Base-by-base conservation (phyloP, 1,284 basidiomycete genomes). In the Apiotrichum porosum region DNA sequence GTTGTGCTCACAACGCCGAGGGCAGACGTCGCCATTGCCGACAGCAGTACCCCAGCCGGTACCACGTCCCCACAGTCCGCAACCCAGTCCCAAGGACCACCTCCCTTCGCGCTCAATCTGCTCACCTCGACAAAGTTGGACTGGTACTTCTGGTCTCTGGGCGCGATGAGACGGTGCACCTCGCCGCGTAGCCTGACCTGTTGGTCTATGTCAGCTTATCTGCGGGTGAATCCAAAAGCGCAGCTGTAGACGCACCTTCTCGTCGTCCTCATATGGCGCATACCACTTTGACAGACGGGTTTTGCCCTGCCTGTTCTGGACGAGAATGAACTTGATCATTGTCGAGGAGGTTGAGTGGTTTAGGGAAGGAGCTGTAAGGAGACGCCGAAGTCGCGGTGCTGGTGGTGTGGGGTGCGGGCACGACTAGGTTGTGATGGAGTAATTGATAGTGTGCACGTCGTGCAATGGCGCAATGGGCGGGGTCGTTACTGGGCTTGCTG, bases 141-240 rank as follows among this genome's bases (percentile, higher is more conserved):
- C 73, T 98, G 95, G 60, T 97, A 94, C 73, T 97, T 97, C 77
- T 97, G 93, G 73, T 98, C 94, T 56, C 94, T 76, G n/a, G 93
- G 91, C 0, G 94, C 94, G 17, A 98, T 88, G 53, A 97, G 73
- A 35, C 94, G 80, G 69, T 97, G 94, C 1, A 98, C 93, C 71
- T 98, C 94, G 19, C 92, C 93, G 32, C 92, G 81, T 47, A 97
- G 78, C 46, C 90, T 82, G 48, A 93, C 86, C 88, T 94, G 63
- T 40, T 58, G 26, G 26, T 6, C 26, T 6, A 39, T 17, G 47
- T 51, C 28, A 54, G 42, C 31, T n/a, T 18, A n/a, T n/a, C n/a
- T n/a, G n/a, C n/a, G n/a, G n/a, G n/a, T n/a, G n/a, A n/a, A n/a
- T n/a, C n/a, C n/a, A n/a, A 41, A 21, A 36, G 34, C 28, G 4